Percentiles rank a stretch among this genome's conserved stretches.
Conservation (phyloP, 1,284 basidiomycete species). For the Stereum hirsutum region DNA sequence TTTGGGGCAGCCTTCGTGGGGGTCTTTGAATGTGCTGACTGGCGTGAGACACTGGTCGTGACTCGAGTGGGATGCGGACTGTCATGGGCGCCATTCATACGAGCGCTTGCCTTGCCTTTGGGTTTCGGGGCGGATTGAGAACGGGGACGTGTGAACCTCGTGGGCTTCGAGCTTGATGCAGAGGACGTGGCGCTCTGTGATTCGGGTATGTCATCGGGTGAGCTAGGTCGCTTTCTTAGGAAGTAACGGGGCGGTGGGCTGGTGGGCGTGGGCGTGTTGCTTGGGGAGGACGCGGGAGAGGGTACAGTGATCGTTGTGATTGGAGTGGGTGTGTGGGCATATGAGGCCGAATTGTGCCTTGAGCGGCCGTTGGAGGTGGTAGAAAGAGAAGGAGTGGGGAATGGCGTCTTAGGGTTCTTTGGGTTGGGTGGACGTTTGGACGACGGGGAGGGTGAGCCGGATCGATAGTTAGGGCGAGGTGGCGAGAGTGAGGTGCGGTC, state of each 20-base stretch:
- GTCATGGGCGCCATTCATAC: not conserved
- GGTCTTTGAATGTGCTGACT: conserved; percentile 8
- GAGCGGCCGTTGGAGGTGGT: too few relatives aligned
- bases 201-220: not conserved
- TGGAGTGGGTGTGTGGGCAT: not conserved
- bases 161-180: not conserved
- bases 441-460: not conserved
- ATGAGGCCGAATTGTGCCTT: too few relatives aligned
- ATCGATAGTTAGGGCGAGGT: not conserved
- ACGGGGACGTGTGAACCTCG: conserved; percentile 4
- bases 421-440: not conserved
- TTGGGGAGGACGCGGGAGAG: not conserved
- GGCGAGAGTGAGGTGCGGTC: not conserved
- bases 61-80: conserved; percentile 1
- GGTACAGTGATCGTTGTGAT: not conserved
- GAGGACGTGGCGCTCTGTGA: not conserved
- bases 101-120: not conserved
- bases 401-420: not conserved
- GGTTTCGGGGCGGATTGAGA: not conserved
- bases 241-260: conserved; percentile 9
- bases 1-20: conserved; percentile 1
- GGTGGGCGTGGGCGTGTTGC: not conserved
- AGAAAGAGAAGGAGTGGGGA: not conserved
- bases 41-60: conserved; percentile 8
- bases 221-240: conserved; percentile 8